Evolutionary conservation across 1,139 yeast species (phyloP), one percentile per base, ranked within the genome.

Genomic region (Yamadazyma membranifaciens): DNA sequence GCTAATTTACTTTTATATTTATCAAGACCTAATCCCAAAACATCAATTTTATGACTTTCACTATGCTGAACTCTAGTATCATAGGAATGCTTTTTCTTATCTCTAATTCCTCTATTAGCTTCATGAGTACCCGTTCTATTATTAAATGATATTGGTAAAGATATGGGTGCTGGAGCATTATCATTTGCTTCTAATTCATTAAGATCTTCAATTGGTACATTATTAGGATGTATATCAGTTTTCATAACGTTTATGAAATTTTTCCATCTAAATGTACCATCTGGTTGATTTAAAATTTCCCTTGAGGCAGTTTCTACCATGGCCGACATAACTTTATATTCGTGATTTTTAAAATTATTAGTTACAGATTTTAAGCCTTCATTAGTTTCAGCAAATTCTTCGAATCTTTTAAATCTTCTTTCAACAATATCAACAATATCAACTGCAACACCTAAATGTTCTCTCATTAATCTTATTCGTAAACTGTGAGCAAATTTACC

Each of bases 391-490:
- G 91, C 87, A 51, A 74, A 62, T 10, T 67, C 66, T 50, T 83
- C 87, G 45, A 83, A 71, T 49, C 75, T 75, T 34, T 68, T 67
- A 52, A 86, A 85, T 49, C 85, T 72, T 53, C 94, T 73, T 55
- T 92, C 98, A 30, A 89, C 87, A 36, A 85, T 65, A 47, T 92
- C 98, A 32, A 92, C 66, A 22, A 84, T 72, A 62, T 94, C 98
- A 36, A 91, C 92, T 60, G 87, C 92, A 38, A 95, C 83, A 14
- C 98, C 99, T 28, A 94, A 61, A 62, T 94, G 98, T 58, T 94
- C 99, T 49, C 98, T 78, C 98, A 94, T 92, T 37, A 94, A 72
- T 46, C 98, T 75, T 69, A 89, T 78, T 56, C 99, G 74, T 47
- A 94, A 67, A 2, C 94, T 84, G 60, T 89, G 95, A 0, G 98